Evolutionary conservation across 2,329 filamentous ascomycete species (phyloP), one percentile per base, ranked within the genome.

Genomic region (Fusarium torulosum): DNA sequence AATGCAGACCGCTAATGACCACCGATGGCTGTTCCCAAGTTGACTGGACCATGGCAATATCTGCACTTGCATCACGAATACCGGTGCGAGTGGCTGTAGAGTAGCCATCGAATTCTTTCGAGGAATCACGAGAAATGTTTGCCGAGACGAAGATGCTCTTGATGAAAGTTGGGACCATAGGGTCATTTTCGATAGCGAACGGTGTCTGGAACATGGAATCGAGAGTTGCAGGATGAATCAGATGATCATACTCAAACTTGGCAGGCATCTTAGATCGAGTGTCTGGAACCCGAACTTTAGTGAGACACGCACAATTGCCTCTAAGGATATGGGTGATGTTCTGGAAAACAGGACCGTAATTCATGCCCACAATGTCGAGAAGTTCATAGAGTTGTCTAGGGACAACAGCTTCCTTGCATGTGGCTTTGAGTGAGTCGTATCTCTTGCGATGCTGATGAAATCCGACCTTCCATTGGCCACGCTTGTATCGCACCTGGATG

Each of bases 171-270:
- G 85, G 84, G 0, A 86, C 80, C 83, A 86, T 86, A 4, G 83
- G 78, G 11, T 76, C 74, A 4, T 77, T 75, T 6, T 81, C 77
- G 4, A 85, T 75, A 7, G 79, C 78, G 50, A 88, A 82, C 1
- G 84, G 77, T 1, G 81, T 80, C 54, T 89, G 86, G 23, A 89
- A 82, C 73, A 88, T 82, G 4, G 83, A 76, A 66, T 89, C 86
- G 14, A 89, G 76, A 0, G 86, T 87, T 6, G 84, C 81, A 0
- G 86, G 86, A 63, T 89, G 86, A n/a, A 89, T 80, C 6, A 87
- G 57, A 64, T 87, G 84, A 5, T 81, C 77, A 60, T 82, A 87
- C 69, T 88, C 85, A 52, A 83, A 86, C 15, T 80, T 75, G 38
- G 77, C 78, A 0, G 85, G 86, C 86, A 88, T 88, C 43, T 77